Evolutionary conservation across 306 rosid genomes (phyloP).

Genomic region (Lupinus albus): DNA sequence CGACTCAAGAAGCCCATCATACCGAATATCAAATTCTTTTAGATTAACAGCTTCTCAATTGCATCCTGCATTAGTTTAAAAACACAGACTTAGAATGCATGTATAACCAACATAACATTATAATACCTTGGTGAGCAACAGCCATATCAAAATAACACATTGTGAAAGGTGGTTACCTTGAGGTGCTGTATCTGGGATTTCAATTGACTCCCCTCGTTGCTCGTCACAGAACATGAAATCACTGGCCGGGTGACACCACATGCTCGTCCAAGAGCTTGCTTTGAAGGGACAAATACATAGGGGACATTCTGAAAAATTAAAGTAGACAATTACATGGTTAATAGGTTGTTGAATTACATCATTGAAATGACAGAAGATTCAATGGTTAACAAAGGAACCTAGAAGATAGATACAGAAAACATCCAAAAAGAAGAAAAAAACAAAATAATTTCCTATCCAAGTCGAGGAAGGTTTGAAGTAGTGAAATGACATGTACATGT

Average conservation of each 20-base stretch:
- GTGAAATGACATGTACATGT: too few relatives aligned
- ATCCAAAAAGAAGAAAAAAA: too few relatives aligned
- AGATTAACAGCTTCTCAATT: slow-evolving; percentile 89
- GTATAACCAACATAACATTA: neutral
- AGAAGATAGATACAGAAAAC: too few relatives aligned
- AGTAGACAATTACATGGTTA: slow-evolving; percentile 11
- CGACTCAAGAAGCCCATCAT: slow-evolving; percentile 80
- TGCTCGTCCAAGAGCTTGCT: slow-evolving; percentile 94
- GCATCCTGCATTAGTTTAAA: slow-evolving; percentile 68
- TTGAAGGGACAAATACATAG: slow-evolving; percentile 83
- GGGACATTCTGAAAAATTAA: slow-evolving; percentile 72
- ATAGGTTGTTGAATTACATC: neutral
- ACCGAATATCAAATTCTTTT: slow-evolving; percentile 53
- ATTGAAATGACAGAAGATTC: neutral
- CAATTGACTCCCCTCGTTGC: slow-evolving; percentile 93
- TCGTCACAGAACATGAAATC: slow-evolving; percentile 88
- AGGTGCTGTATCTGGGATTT: slow-evolving; percentile 85
- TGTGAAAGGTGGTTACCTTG: too few relatives aligned
- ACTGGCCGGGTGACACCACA: slow-evolving; percentile 94
- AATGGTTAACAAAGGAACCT: neutral
- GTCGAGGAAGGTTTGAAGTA: too few relatives aligned
- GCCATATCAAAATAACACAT: too few relatives aligned
- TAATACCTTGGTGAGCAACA: neutral
- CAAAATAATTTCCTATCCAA: neutral
- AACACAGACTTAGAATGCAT: slow-evolving; percentile 23